Base-by-base conservation (phyloP, 805 yeast genomes). In the Wickerhamomyces queroliae region DNA sequence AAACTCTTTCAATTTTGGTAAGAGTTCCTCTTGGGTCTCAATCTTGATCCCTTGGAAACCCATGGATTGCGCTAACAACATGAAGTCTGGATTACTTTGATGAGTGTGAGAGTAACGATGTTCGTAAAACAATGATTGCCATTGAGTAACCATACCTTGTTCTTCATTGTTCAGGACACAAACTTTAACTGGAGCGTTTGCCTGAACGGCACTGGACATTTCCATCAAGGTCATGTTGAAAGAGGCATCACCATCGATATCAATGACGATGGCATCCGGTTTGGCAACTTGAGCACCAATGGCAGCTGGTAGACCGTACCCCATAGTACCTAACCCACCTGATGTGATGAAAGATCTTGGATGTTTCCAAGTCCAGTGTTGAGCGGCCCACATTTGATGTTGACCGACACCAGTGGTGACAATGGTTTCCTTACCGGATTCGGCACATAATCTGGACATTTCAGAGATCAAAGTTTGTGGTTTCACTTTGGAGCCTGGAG, bases 331-430 rank as follows among this genome's bases (percentile, higher is more conserved):
- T 56, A 91, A 76, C 55, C 99, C 99, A 67, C 99, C 99, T 37
- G 96, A 88, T n/a, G 98, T 89, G 62, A 91, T 84, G 70, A 93
- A 83, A 37, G 95, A 74, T 64, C 98, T 80, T 55, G 99, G 99
- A 47, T 76, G 68, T 45, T 80, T 83, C 96, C 97, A 91, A 38
- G 89, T 78, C 79, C 85, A 90, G 66, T 89, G 90, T 70, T 93
- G 99, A 22, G 98, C 98, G 28, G 98, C 95, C 99, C 99, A 91
- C 99, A 91, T 91, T 72, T 91, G 99, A 74, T 91, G 99, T 73
- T 93, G 99, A 45, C 99, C 99, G 38, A 93, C 98, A 74, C 99
- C 99, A 27, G 99, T 93, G 39, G 98, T 84, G 53, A 91, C 83
- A 53, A 90, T 78, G 43, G 87, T 89, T 52, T 85, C 90, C 57